Evolutionary conservation across 805 yeast genomes (phyloP), one percentile per base, ranked within the genome.

Genomic region (Lipomyces orientalis): DNA sequence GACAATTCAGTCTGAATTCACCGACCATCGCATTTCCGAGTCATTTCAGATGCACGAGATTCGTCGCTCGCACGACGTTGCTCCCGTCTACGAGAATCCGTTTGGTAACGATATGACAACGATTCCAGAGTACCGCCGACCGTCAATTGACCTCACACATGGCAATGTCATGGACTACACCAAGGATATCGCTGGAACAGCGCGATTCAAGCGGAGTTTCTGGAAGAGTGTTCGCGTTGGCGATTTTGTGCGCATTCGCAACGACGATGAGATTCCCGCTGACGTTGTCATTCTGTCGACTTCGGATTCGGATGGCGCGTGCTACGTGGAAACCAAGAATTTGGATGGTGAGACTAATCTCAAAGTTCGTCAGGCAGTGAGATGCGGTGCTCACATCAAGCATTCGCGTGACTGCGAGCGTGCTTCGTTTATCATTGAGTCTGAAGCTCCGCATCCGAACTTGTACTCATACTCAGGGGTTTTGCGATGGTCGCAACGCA

Each of bases 151-250:
- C 39, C 70, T 66, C 54, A 39, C 64, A 5, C 22, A 55, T 34
- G 72, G 72, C 14, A 22, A 60, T 4, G 76, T 81, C 5, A 55
- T 75, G 16, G 80, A 81, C 67, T 81, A 78, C 2, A 69, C 73
- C 51, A 67, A 74, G 39, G 72, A 73, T 2, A 76, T 79, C 1
- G 67, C 79, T 6, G 79, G 77, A 43, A 72, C 73, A 4, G 81
- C 81, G n/a, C 75, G 79, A 52, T 86, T 86, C 75, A 79, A 78
- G 67, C 83, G 83, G 43, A 83, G 82, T 61, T 82, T 80, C 68
- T 90, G 96, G 96, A 90, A 90, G 77, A 86, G 86, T 71, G 87
- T 90, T 55, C 83, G 83, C 67, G 94, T 90, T 33, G 96, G 96
- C 59, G 94, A 90, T 76, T 79, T 89, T 64, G 80, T 90, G 51